Evolutionary conservation across 805 yeast genomes (phyloP).

Genomic region (Kazachstania africana): DNA sequence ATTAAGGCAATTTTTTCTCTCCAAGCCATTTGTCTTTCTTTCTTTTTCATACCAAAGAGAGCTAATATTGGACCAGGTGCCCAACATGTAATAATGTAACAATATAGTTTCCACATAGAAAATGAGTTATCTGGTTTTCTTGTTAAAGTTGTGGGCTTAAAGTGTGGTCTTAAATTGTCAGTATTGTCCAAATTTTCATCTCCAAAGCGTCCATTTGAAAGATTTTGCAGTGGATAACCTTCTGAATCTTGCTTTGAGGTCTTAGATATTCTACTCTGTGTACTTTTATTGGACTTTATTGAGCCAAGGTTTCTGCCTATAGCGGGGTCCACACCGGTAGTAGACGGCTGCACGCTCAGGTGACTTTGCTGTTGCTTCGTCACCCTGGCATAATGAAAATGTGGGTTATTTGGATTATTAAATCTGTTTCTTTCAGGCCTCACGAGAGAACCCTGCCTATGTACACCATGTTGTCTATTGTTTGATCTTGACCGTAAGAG

Average conservation of each 20-base stretch:
- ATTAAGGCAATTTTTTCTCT: constrained; percentile 86
- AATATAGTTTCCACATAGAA: constrained; percentile 64
- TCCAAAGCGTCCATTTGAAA: background rate
- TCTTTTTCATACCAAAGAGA: constrained; percentile 65
- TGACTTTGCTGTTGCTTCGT: constrained; percentile 54
- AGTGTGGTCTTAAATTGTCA: constrained; percentile 1
- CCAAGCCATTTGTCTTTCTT: constrained; percentile 90
- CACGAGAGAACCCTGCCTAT: constrained; percentile 48
- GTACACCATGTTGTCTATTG: constrained; percentile 9
- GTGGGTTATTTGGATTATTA: constrained; percentile 57
- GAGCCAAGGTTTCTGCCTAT: constrained; percentile 1
- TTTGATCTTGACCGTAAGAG: constrained; percentile 18
- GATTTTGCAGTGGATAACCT: constrained; percentile 3
- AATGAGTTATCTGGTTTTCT: constrained; percentile 1
- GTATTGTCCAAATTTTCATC: background rate
- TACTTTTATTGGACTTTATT: constrained; percentile 3
- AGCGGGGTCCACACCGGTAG: constrained; percentile 59
- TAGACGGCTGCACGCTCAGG: constrained; percentile 53
- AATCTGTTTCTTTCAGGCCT: constrained; percentile 71
- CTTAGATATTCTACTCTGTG: background rate
- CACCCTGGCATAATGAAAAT: constrained; percentile 65
- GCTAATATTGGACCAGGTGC: constrained; percentile 56
- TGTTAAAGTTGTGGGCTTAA: constrained; percentile 3
- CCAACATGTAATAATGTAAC: constrained; percentile 79
- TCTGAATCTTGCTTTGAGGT: background rate